These are phyloP conservation scores for Phoenix roebelenii DNA, from an alignment of 176 grass and related monocot species.

Conservation along the genomic window DNA sequence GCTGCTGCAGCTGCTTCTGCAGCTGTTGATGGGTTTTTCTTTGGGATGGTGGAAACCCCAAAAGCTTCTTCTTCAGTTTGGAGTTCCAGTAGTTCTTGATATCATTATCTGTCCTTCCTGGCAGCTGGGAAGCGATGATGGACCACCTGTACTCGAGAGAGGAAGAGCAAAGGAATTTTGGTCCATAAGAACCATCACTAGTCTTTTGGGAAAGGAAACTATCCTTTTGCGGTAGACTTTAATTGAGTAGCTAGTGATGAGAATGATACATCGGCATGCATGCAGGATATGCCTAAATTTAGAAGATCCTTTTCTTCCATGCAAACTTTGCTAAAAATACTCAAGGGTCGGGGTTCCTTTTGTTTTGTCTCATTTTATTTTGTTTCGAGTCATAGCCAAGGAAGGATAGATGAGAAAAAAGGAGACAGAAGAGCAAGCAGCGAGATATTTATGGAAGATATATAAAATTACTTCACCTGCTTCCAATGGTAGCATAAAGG, in stretches of 20 bases:
- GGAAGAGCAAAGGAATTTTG: neutral
- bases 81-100: conserved; percentile 98
- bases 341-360: no score
- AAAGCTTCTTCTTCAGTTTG: conserved; percentile 85
- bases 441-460: neutral
- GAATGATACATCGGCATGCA: no score
- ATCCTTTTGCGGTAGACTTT: no score
- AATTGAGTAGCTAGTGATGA: no score
- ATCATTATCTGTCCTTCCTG: conserved; percentile 79
- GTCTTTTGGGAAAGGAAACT: no score
- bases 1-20: conserved; percentile 36
- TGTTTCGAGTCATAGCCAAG: no score
- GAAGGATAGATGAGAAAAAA: neutral
- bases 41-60: conserved; percentile 11
- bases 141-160: conserved; percentile 58
- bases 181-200: no score
- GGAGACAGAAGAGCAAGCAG: neutral
- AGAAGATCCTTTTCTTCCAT: no score
- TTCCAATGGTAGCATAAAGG: conserved; percentile 75
- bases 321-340: no score
- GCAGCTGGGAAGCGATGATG: conserved; percentile 80
- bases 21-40: neutral
- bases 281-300: no score
- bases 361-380: no score
- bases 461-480: conserved; percentile 46